Evolutionary conservation across 1,139 yeast species (phyloP).

Genomic region (Hemisphaericaspora xylofermentans): DNA sequence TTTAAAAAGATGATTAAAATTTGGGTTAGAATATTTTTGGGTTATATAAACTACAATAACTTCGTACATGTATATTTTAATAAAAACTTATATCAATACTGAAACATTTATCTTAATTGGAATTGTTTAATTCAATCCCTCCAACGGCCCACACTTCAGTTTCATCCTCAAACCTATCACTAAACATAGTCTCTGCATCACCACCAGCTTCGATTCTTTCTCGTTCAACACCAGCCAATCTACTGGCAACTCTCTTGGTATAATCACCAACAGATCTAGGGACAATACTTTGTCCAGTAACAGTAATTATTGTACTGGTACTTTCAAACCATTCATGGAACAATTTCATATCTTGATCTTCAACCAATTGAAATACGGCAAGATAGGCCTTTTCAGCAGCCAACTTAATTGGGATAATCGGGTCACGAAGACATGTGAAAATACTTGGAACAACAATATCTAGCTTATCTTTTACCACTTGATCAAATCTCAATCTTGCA

Average conservation of each 20-base stretch:
- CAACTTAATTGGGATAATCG: constrained; percentile 82
- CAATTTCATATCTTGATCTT: constrained; percentile 55
- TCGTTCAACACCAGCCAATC: constrained; percentile 82
- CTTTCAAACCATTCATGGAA: constrained; percentile 63
- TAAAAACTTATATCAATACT: neutral
- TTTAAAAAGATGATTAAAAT: neutral
- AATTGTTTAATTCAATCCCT: constrained; percentile 43
- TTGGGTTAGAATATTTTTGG: neutral
- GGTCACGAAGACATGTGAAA: constrained; percentile 81
- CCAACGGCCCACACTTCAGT: constrained; percentile 87
- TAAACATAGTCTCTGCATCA: constrained; percentile 79
- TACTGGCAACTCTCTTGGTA: constrained; percentile 79
- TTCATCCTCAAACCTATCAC: constrained; percentile 86
- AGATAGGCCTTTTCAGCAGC: constrained; percentile 93
- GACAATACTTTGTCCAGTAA: constrained; percentile 51
- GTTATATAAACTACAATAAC: neutral
- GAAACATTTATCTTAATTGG: neutral
- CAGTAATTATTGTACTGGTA: constrained; percentile 30
- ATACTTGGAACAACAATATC: constrained; percentile 68
- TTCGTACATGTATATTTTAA: neutral
- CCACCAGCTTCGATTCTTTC: constrained; percentile 90
- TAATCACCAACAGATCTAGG: constrained; percentile 82
- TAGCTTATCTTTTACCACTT: constrained; percentile 50
- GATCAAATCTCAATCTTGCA: constrained; percentile 57
- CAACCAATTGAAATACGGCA: constrained; percentile 69